Evolutionary conservation across 768 basidiomycete species (phyloP).

Genomic region (Coprinellus micaceus): DNA sequence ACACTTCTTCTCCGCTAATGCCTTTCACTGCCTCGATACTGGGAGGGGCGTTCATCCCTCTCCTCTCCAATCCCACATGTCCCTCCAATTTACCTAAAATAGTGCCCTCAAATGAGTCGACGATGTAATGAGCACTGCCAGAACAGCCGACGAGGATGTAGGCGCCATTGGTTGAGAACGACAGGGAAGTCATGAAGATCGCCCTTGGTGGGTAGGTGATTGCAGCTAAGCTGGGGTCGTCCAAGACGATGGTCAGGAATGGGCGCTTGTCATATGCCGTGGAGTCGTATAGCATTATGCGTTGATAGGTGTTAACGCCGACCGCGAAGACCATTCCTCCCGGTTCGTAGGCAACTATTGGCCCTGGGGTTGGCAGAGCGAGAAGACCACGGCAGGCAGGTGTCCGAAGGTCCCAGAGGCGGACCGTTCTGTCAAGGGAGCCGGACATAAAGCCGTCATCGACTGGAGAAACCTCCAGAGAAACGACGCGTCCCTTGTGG

Average conservation of each 20-base stretch:
- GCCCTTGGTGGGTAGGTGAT: slow-evolving; percentile 84
- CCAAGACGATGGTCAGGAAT: slow-evolving; percentile 77
- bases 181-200: slow-evolving; percentile 86
- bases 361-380: slow-evolving; percentile 53
- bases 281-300: slow-evolving; percentile 82
- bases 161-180: slow-evolving; percentile 88
- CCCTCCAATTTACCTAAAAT: slow-evolving; percentile 85
- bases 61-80: slow-evolving; percentile 76
- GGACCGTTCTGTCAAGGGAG: slow-evolving; percentile 90
- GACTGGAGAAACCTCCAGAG: slow-evolving; percentile 85
- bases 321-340: slow-evolving; percentile 85
- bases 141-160: slow-evolving; percentile 91
- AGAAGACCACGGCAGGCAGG: slow-evolving; percentile 75
- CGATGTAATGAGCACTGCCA: slow-evolving; percentile 85
- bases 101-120: slow-evolving; percentile 87
- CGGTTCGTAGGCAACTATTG: slow-evolving; percentile 81
- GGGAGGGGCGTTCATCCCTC: slow-evolving; percentile 44
- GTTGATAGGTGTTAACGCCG: slow-evolving; percentile 75
- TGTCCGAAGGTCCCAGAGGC: slow-evolving; percentile 91
- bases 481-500: slow-evolving; percentile 85
- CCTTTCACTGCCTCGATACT: slow-evolving; percentile 72
- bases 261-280: slow-evolving; percentile 89
- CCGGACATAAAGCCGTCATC: slow-evolving; percentile 97
- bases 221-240: slow-evolving; percentile 71
- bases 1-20: slow-evolving; percentile 88